These are phyloP conservation scores for Circinella umbellata DNA, from an alignment of 371 early-diverging fungal genomes.

Conservation along the genomic window DNA sequence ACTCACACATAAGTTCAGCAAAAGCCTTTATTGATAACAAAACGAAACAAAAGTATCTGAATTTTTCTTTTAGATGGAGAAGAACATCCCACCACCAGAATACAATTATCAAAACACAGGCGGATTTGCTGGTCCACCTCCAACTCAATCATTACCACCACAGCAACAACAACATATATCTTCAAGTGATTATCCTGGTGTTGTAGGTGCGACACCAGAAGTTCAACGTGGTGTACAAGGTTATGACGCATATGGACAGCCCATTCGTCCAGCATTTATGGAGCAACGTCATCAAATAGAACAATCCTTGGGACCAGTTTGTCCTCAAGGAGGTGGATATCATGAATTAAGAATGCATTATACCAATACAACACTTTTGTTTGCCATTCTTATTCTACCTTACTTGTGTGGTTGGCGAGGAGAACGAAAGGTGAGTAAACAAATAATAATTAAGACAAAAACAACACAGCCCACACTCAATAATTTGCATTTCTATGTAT, in stretches of 20 bases:
- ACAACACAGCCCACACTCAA: background rate
- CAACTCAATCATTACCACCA: background rate
- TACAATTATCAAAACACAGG: background rate
- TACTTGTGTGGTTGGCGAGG: constrained; percentile 53
- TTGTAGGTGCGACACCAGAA: constrained; percentile 36
- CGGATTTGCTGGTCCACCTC: constrained; percentile 4
- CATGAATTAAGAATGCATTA: constrained; percentile 54
- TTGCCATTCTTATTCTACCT: constrained; percentile 45
- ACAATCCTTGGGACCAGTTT: constrained; percentile 38
- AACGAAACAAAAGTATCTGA: background rate
- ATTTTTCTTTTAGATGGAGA: background rate
- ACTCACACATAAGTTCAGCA: too few relatives aligned
- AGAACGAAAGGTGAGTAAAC: constrained; percentile 30
- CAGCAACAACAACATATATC: constrained; percentile 6
- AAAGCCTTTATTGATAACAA: background rate
- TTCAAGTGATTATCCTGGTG: constrained; percentile 36
- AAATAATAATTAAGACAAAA: too few relatives aligned
- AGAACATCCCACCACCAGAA: constrained; percentile 5
- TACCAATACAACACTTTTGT: constrained; percentile 31
- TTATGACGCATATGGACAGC: constrained; percentile 43
- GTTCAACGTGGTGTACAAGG: constrained; percentile 34
- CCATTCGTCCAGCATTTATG: constrained; percentile 39
- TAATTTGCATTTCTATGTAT: background rate
- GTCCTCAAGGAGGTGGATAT: constrained; percentile 31
- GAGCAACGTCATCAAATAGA: constrained; percentile 47